Evolutionary conservation across 208 protist genomes (phyloP).

Genomic region (Angomonas deanei): DNA sequence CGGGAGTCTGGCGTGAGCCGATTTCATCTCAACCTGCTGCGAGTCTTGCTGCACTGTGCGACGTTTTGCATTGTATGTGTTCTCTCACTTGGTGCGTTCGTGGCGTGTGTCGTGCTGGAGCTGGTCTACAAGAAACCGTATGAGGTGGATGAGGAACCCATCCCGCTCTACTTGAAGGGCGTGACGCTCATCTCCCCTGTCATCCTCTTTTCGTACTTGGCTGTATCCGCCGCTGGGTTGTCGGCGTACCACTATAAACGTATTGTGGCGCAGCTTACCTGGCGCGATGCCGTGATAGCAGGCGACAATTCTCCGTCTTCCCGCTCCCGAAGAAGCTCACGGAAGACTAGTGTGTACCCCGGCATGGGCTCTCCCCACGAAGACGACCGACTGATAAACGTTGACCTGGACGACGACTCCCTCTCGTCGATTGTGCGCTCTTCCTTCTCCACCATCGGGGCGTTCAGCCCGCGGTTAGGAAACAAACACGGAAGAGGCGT

Average conservation of each 20-base stretch:
- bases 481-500: conserved; percentile 2
- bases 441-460: conserved; percentile 12
- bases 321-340: neutral
- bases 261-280: neutral
- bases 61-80: conserved; percentile 11
- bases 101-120: conserved; percentile 20
- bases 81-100: conserved; percentile 14
- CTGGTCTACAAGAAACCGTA: conserved; percentile 10
- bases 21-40: conserved; percentile 14
- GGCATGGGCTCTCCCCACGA: neutral
- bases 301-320: neutral
- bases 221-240: neutral
- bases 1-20: neutral
- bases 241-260: neutral
- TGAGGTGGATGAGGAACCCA: neutral
- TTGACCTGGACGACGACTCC: conserved; percentile 4
- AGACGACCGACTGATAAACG: neutral
- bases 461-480: conserved; percentile 15
- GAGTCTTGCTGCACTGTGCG: conserved; percentile 20
- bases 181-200: conserved; percentile 20
- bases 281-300: neutral
- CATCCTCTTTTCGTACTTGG: conserved; percentile 13
- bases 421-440: conserved; percentile 33
- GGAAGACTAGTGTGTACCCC: neutral
- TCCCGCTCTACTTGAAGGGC: conserved; percentile 7